phyloP scores from a whole-genome alignment of 805 yeast species.

The Candida oleophila region DNA sequence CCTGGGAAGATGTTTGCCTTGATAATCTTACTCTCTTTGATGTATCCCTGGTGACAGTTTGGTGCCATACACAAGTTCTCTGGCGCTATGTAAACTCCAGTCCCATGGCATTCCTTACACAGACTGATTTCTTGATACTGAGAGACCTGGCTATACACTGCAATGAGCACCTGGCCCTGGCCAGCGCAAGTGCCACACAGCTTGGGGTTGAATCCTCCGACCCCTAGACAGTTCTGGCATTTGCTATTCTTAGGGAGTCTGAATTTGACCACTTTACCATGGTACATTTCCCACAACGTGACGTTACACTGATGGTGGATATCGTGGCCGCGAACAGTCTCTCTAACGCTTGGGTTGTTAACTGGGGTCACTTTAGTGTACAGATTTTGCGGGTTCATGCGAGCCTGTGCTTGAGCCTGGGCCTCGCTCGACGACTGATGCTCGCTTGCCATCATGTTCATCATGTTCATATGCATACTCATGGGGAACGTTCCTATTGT shows the following conservation, averaged over 20 bases:
- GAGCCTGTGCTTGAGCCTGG: not conserved
- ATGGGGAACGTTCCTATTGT: slow-evolving; percentile 3
- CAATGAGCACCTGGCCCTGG: slow-evolving; percentile 46
- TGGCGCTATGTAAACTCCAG: slow-evolving; percentile 25
- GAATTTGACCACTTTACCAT: slow-evolving; percentile 56
- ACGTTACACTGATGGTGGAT: slow-evolving; percentile 57
- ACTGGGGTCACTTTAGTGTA: slow-evolving; percentile 19
- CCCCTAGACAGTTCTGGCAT: slow-evolving; percentile 52
- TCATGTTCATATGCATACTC: slow-evolving; percentile 10
- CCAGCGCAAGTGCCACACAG: slow-evolving; percentile 42
- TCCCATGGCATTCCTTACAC: slow-evolving; percentile 36
- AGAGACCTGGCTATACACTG: slow-evolving; percentile 41
- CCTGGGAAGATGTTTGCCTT: slow-evolving; percentile 59
- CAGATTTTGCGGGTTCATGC: slow-evolving; percentile 4
- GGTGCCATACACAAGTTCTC: slow-evolving; percentile 18
- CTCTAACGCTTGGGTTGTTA: slow-evolving; percentile 7
- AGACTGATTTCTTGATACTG: slow-evolving; percentile 33
- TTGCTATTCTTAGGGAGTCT: slow-evolving; percentile 49
- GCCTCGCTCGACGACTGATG: not conserved
- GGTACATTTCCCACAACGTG: slow-evolving; percentile 53
- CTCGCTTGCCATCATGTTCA: slow-evolving; percentile 2
- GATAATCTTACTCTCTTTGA: slow-evolving; percentile 49
- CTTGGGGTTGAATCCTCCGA: slow-evolving; percentile 45
- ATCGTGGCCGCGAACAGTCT: slow-evolving; percentile 45
- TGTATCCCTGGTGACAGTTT: slow-evolving; percentile 40